Percentiles rank a stretch among this genome's conserved stretches.
phyloP scores from a whole-genome alignment of 2,329 filamentous ascomycete genomes.

The Xylaria sp. region DNA sequence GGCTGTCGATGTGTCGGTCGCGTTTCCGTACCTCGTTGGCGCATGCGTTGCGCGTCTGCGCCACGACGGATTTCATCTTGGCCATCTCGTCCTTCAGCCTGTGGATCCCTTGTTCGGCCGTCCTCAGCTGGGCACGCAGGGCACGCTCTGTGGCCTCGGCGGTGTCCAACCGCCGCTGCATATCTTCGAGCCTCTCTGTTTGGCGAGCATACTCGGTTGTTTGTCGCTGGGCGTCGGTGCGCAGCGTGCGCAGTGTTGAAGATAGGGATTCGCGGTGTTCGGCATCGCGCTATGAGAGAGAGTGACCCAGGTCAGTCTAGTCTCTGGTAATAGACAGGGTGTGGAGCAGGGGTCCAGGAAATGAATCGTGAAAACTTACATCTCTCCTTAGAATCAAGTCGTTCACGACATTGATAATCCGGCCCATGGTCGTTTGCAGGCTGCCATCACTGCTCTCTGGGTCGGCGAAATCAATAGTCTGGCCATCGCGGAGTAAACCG shows the following conservation, averaged over 20 bases:
- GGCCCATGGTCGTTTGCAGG: constrained; percentile 72
- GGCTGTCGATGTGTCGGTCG: constrained; percentile 83
- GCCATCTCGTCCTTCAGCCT: constrained; percentile 84
- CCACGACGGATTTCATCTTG: constrained; percentile 77
- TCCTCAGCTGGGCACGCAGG: constrained; percentile 71
- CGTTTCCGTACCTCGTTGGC: constrained; percentile 90
- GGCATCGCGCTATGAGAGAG: constrained; percentile 74
- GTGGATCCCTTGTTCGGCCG: constrained; percentile 74
- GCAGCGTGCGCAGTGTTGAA: constrained; percentile 75
- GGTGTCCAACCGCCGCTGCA: constrained; percentile 60
- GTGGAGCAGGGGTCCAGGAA: neutral
- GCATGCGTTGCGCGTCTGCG: constrained; percentile 85
- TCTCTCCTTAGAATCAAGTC: constrained; percentile 90
- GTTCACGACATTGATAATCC: constrained; percentile 91
- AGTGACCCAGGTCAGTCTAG: constrained; percentile 2
- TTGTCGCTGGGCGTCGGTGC: constrained; percentile 76
- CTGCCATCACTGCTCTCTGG: constrained; percentile 68
- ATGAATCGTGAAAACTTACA: constrained; percentile 67
- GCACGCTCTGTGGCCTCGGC: constrained; percentile 74
- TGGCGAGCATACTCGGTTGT: constrained; percentile 69
- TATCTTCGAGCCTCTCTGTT: constrained; percentile 58
- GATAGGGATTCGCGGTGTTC: constrained; percentile 86
- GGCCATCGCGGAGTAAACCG: constrained; percentile 69
- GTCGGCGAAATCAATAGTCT: constrained; percentile 81
- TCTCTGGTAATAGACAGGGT: neutral